Conservation (phyloP, 768 basidiomycete species). For the Mycena olivaceomarginata region DNA sequence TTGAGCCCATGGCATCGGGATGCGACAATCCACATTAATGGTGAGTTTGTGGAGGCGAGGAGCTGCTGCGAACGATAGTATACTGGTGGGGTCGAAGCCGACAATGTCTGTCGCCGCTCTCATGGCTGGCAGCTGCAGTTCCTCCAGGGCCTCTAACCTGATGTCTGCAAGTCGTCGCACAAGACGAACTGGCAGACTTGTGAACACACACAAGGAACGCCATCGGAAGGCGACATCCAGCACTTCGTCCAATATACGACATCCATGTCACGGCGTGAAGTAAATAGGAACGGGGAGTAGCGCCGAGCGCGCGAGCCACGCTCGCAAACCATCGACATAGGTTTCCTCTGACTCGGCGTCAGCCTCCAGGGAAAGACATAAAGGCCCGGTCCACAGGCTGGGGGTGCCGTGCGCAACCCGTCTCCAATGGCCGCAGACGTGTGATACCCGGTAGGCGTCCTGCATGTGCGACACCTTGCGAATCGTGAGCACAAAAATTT, state of each 20-base stretch:
- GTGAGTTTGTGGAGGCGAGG: conserved; percentile 8
- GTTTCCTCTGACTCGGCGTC: no score
- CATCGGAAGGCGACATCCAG: neutral
- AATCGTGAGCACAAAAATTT: neutral
- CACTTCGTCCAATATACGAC: neutral
- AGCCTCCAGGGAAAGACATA: neutral
- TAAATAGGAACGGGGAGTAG: neutral
- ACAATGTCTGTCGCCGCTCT: no score
- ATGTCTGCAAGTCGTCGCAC: neutral
- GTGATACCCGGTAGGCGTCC: neutral
- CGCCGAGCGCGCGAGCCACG: conserved; percentile 6
- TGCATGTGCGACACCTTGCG: neutral
- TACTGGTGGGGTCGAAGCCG: neutral
- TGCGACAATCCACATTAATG: neutral
- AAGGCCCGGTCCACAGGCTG: neutral
- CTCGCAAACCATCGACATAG: neutral
- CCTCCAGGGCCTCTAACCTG: neutral
- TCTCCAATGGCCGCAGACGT: conserved; percentile 1
- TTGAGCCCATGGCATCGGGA: conserved; percentile 2
- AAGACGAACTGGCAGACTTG: neutral
- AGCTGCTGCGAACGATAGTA: neutral
- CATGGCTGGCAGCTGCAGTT: neutral
- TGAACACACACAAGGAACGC: neutral
- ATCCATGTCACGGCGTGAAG: neutral
- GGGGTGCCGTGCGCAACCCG: neutral